Percentiles rank a stretch among this genome's conserved stretches.
Conservation (phyloP, 2,329 filamentous ascomycete genomes). For the Ascochyta viciae-villosae region DNA sequence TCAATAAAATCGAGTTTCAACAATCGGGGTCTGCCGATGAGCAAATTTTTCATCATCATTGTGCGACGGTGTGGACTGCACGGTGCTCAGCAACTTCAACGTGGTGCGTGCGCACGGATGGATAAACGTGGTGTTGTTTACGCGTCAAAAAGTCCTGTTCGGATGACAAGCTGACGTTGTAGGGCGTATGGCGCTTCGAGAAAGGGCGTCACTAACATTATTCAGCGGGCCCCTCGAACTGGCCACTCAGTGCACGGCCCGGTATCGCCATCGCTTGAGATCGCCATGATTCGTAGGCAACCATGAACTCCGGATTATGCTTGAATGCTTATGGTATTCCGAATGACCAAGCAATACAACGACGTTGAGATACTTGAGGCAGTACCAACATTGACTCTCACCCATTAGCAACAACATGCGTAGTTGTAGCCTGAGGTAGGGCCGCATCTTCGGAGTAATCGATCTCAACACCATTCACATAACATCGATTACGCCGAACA, state of each 20-base stretch:
- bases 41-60: conserved; percentile 20
- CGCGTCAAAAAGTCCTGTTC: conserved; percentile 1
- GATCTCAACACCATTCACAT: not conserved
- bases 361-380: not conserved
- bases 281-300: conserved; percentile 11
- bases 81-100: not conserved
- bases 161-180: conserved; percentile 18
- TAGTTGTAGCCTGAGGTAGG: too few species aligned
- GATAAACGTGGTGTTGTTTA: conserved; percentile 10
- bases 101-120: conserved; percentile 2
- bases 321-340: conserved; percentile 17
- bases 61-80: conserved; percentile 7
- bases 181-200: conserved; percentile 19
- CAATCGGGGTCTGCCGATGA: conserved; percentile 24
- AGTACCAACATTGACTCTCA: not conserved
- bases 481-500: not conserved
- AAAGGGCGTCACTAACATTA: conserved; percentile 28
- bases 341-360: conserved; percentile 20
- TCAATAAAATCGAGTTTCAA: conserved; percentile 22
- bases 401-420: not conserved
- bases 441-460: not conserved
- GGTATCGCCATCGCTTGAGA: conserved; percentile 18
- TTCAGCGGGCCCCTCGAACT: conserved; percentile 15
- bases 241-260: conserved; percentile 23
- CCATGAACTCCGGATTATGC: conserved; percentile 19